Evolutionary conservation across 176 grass and related monocot genomes (phyloP).

Genomic region (Oryza australiensis): DNA sequence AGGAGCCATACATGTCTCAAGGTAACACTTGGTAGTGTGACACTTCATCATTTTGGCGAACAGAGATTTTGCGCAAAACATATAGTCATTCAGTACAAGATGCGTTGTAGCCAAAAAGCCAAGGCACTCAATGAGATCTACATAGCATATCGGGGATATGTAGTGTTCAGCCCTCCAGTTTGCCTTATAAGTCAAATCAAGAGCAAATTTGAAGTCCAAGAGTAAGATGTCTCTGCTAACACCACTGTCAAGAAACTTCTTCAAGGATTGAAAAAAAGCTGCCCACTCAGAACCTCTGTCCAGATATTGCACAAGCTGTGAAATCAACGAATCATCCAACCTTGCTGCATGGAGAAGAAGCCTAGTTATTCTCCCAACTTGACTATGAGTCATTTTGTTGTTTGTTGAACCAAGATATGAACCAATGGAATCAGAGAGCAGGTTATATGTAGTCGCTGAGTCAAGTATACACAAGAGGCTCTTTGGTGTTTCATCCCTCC

Average conservation of each 20-base stretch:
- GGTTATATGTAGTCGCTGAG: slow-evolving; percentile 14
- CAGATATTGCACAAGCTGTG: slow-evolving; percentile 31
- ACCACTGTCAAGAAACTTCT: slow-evolving; percentile 44
- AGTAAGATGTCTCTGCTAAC: slow-evolving; percentile 38
- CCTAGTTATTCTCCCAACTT: slow-evolving; percentile 51
- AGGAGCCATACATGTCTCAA: slow-evolving; percentile 44
- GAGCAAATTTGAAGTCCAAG: slow-evolving; percentile 37
- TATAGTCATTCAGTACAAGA: slow-evolving; percentile 17
- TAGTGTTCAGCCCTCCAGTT: slow-evolving; percentile 45
- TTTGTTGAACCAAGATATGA: background rate
- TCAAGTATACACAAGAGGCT: slow-evolving; percentile 44
- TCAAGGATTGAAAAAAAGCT: slow-evolving; percentile 44
- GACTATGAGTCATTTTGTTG: slow-evolving; percentile 47
- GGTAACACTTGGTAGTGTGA: slow-evolving; percentile 42
- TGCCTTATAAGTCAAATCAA: slow-evolving; percentile 37
- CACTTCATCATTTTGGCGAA: slow-evolving; percentile 59
- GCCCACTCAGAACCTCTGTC: slow-evolving; percentile 38
- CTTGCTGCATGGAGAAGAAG: slow-evolving; percentile 44
- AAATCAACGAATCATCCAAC: slow-evolving; percentile 30
- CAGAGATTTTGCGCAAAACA: slow-evolving; percentile 56
- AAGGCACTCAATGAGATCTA: slow-evolving; percentile 68
- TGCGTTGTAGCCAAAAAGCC: slow-evolving; percentile 48
- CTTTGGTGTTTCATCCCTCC: slow-evolving; percentile 25
- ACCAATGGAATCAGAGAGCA: slow-evolving; percentile 43
- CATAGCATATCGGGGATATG: slow-evolving; percentile 55